Evolutionary conservation across 352 stramenopile genomes (phyloP).

Genomic region (Phytophthora litchii): DNA sequence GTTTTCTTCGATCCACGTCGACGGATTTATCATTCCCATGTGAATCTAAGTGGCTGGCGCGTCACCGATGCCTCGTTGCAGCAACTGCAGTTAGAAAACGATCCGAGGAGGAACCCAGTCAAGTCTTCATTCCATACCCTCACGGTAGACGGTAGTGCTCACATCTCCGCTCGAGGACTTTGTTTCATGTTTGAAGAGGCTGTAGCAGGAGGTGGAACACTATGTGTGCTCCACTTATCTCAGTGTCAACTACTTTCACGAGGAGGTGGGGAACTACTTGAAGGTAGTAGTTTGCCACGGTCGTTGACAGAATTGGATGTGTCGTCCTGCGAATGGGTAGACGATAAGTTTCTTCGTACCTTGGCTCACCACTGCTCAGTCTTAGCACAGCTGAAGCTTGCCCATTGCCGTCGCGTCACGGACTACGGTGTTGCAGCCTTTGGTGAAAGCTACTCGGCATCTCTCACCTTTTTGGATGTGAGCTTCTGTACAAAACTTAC

Average conservation of each 20-base stretch:
- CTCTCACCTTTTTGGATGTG: slow-evolving; percentile 58
- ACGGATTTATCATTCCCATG: slow-evolving; percentile 43
- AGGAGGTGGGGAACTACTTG: slow-evolving; percentile 27
- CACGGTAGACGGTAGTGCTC: slow-evolving; percentile 27
- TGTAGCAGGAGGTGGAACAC: slow-evolving; percentile 12
- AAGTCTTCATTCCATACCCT: slow-evolving; percentile 26
- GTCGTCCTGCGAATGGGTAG: slow-evolving; percentile 72
- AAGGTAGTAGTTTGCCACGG: slow-evolving; percentile 21
- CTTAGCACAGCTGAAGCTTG: slow-evolving; percentile 43
- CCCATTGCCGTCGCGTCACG: slow-evolving; percentile 60
- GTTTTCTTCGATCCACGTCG: slow-evolving; percentile 41
- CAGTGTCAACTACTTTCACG: slow-evolving; percentile 35
- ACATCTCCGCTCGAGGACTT: slow-evolving; percentile 34
- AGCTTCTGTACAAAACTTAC: slow-evolving; percentile 61
- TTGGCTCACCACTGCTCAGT: slow-evolving; percentile 44
- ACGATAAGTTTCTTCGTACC: slow-evolving; percentile 53
- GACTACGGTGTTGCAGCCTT: slow-evolving; percentile 76
- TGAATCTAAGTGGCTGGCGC: slow-evolving; percentile 63
- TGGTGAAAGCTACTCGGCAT: slow-evolving; percentile 41
- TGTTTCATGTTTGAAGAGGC: slow-evolving; percentile 18
- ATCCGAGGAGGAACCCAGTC: slow-evolving; percentile 3
- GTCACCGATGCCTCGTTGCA: slow-evolving; percentile 43
- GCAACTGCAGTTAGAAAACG: slow-evolving; percentile 30
- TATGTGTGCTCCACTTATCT: slow-evolving; percentile 26
- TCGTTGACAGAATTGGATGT: slow-evolving; percentile 56